Base-by-base conservation (phyloP, 345 rosid species). In the Arabis hirsuta region DNA sequence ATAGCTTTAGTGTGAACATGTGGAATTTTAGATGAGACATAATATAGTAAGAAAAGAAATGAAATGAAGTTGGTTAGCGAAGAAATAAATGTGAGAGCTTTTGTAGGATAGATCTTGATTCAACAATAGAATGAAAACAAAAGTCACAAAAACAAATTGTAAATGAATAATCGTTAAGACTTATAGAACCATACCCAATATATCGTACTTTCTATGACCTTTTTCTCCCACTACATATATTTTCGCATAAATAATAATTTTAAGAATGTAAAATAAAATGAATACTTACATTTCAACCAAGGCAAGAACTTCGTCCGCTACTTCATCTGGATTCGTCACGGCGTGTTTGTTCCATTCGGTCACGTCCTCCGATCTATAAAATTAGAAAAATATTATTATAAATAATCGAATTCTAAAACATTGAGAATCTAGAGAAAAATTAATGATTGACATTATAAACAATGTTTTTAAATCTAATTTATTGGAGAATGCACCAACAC, bases 271-370 rank as follows among this genome's bases (percentile, higher is more conserved):
- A 47, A 7, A 44, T 27, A 64, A 32, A 41, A 43, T 32, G 2
- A 16, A 16, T 58, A 55, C 96, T 42, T 80, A 92, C 98, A 81
- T 86, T 55, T 84, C 87, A 57, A 81, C 89, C 81, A 84, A 73
- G 34, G 86, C 43, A 69, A 73, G 77, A 62, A 90, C 88, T 75
- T 87, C 90, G 7, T 87, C 69, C 26, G 84, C 91, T n/a, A 88
- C 83, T 45, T 80, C 74, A 42, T 88, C 96, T n/a, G 97, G 98
- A 74, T 88, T 80, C 19, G 78, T 76, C 51, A 87, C 90, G 3
- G 98, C 93, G 72, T 90, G 87, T 77, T 77, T 74, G 75, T 84
- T 84, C 86, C 76, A 69, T 44, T 79, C 86, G 10, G 6, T 73
- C 48, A 73, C 84, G 42, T 73, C 78, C 38, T 73, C 78, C 38